phyloP scores from a whole-genome alignment of 1,284 basidiomycete genomes.

The Cutaneotrichosporon spelunceum region DNA sequence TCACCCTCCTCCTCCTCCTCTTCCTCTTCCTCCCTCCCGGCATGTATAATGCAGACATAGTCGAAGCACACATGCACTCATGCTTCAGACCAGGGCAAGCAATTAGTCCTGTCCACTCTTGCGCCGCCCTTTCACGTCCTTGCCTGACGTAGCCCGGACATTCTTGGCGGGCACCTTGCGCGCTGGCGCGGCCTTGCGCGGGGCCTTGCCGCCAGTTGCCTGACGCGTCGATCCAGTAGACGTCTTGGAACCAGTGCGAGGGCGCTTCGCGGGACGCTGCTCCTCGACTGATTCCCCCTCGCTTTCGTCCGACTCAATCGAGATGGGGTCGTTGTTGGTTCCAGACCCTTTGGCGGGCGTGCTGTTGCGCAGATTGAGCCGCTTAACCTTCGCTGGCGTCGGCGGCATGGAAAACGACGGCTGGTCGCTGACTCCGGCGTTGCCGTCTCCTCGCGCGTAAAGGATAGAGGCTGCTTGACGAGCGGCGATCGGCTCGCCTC shows the following conservation, averaged over 20 bases:
- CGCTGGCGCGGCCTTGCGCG: constrained; percentile 16
- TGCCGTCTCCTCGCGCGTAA: constrained; percentile 23
- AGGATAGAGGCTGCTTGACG: constrained; percentile 33
- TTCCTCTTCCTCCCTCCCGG: no score
- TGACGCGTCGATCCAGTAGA: constrained; percentile 19
- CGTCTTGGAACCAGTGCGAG: constrained; percentile 23
- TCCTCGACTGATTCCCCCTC: constrained; percentile 21
- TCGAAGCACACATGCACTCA: no score
- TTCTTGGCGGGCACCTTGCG: constrained; percentile 12
- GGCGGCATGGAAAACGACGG: constrained; percentile 20
- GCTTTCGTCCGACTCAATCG: constrained; percentile 32
- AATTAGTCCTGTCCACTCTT: constrained; percentile 8
- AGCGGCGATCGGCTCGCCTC: constrained; percentile 36
- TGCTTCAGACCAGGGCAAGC: not conserved
- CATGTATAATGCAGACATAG: not conserved
- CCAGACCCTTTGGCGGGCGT: constrained; percentile 22
- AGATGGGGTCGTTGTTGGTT: constrained; percentile 39
- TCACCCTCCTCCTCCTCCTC: no score
- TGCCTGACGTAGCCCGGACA: constrained; percentile 9
- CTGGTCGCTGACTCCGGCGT: constrained; percentile 2
- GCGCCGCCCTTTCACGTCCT: constrained; percentile 14
- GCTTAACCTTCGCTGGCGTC: constrained; percentile 13
- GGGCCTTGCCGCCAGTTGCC: constrained; percentile 28
- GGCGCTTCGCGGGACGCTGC: constrained; percentile 24
- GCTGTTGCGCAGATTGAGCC: constrained; percentile 8